A percentile compares a stretch with the other conserved stretches of the same genome.
Evolutionary conservation across 2,329 filamentous ascomycete species (phyloP).

Genomic region (Tolypocladium endophyticum): DNA sequence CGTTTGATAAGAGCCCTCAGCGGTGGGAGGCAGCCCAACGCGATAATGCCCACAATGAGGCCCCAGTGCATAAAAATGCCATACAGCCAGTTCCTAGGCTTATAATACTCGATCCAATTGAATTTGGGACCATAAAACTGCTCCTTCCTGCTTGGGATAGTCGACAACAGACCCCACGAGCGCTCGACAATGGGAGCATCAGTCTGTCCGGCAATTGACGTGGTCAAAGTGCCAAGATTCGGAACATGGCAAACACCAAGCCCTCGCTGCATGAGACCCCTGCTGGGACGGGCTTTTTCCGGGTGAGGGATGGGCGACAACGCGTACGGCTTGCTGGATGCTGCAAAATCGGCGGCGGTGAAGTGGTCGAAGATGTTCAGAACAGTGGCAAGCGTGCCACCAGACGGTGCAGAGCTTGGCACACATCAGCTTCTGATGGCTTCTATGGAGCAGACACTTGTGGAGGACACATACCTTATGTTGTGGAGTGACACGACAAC

Average conservation of each 20-base stretch:
- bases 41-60: conserved; percentile 28
- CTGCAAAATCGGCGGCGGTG: conserved; percentile 33
- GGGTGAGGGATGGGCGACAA: conserved; percentile 44
- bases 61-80: conserved; percentile 40
- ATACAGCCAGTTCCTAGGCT: conserved; percentile 35
- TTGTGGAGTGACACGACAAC: conserved; percentile 40
- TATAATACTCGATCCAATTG: conserved; percentile 43
- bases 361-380: conserved; percentile 48
- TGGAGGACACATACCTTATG: conserved; percentile 21
- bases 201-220: conserved; percentile 36
- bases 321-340: conserved; percentile 39
- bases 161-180: conserved; percentile 50
- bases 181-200: conserved; percentile 48
- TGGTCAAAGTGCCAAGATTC: conserved; percentile 44
- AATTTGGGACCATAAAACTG: conserved; percentile 53
- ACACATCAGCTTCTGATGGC: not conserved
- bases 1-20: conserved; percentile 32
- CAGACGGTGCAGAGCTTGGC: conserved; percentile 35
- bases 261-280: conserved; percentile 30
- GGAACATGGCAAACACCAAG: conserved; percentile 39
- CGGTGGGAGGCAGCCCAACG: conserved; percentile 34
- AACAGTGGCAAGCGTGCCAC: conserved; percentile 59
- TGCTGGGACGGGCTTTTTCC: conserved; percentile 15
- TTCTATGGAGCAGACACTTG: not conserved
- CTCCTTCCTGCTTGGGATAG: conserved; percentile 29